Percentiles rank a stretch among this genome's conserved stretches.
Evolutionary conservation across 768 basidiomycete genomes (phyloP).

Genomic region (Punctularia strigosozonata): DNA sequence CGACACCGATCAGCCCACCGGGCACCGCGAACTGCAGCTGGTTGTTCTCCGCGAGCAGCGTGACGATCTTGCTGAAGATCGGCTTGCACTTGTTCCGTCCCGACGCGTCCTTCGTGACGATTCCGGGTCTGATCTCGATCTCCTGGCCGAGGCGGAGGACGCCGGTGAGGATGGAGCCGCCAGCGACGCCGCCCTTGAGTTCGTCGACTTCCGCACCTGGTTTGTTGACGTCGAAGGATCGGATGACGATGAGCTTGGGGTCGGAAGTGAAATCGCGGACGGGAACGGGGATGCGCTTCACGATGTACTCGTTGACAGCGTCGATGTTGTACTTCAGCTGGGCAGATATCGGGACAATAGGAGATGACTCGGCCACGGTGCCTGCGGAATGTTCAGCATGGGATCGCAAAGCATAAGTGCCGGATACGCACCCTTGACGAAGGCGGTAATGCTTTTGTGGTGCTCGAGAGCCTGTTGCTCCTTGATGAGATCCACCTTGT

Average conservation of each 20-base stretch:
- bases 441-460: slow-evolving; percentile 88
- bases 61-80: slow-evolving; percentile 84
- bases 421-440: slow-evolving; percentile 70
- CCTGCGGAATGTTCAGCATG: slow-evolving; percentile 33
- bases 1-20: slow-evolving; percentile 96
- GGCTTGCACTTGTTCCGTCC: slow-evolving; percentile 89
- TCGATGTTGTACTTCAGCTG: slow-evolving; percentile 99
- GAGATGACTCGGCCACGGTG: slow-evolving; percentile 93
- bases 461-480: slow-evolving; percentile 92
- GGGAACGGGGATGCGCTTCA: slow-evolving; percentile 92
- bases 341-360: slow-evolving; percentile 97
- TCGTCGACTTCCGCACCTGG: slow-evolving; percentile 96
- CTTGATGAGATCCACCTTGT: slow-evolving; percentile 98
- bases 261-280: slow-evolving; percentile 85
- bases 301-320: slow-evolving; percentile 97
- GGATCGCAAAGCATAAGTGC: neutral
- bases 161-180: slow-evolving; percentile 90
- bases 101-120: slow-evolving; percentile 88
- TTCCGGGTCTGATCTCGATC: slow-evolving; percentile 94
- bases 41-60: slow-evolving; percentile 91
- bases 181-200: slow-evolving; percentile 95
- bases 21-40: slow-evolving; percentile 91
- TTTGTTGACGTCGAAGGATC: slow-evolving; percentile 99
- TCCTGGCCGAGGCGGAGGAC: slow-evolving; percentile 84
- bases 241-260: slow-evolving; percentile 94